Base-by-base conservation (phyloP, 2,329 filamentous ascomycete species). In the Thelonectria blattea region DNA sequence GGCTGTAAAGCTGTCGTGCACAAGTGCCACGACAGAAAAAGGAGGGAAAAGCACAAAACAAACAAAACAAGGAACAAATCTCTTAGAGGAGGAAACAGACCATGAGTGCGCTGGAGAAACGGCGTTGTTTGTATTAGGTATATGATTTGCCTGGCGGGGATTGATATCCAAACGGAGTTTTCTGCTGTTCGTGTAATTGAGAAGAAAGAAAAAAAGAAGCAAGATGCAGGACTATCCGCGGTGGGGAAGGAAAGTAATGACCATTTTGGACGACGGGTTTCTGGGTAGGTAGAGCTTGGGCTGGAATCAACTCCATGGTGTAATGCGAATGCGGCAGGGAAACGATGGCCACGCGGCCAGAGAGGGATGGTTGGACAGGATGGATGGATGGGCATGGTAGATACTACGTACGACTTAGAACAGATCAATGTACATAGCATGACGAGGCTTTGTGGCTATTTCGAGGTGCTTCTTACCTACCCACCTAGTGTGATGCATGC, bases 1-100 rank as follows among this genome's bases (percentile, higher is more conserved):
- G 82, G 68, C 52, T 84, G 80, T 69, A 60, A 81, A 63, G 79
- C 79, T 74, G 81, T 80, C 80, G 75, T 80, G 73, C 81, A 14
- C 14, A 24, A 68, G 45, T 22, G 52, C 55, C 11, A 65, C 49
- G 57, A 56, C 46, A 54, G 43, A 48, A 57, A 41, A 24, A 52
- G 41, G 27, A 30, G 27, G 8, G 27, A 30, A 50, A 47, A 58
- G 48, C 52, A 39, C 5, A 51, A 52, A 51, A 18, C 52, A 34
- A 48, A 18, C 52, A 41, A 48, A 24, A 46, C 17, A 46, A 27
- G 24, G 41, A 42, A 34, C 18, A 42, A 42, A 42, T 17, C n/a
- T 39, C 22, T 27, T 53, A 48, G 37, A 39, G 18, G 41, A 43
- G 37, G 42, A 46, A 52, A 39, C 32, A 41, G 50, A 42, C 17